Conservation (phyloP, 2,329 filamentous ascomycete species). For the Monilinia fructigena region DNA sequence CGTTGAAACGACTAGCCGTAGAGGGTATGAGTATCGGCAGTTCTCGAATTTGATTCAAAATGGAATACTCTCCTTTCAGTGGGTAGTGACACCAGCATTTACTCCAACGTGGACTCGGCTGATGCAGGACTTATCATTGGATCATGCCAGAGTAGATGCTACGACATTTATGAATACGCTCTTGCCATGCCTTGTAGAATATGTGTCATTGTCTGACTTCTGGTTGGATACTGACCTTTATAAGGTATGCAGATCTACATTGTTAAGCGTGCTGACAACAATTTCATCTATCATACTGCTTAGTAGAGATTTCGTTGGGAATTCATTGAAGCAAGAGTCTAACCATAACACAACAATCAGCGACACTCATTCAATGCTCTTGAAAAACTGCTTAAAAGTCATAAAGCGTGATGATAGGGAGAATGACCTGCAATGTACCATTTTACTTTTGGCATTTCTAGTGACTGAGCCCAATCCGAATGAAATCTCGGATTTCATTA, state of each 20-base stretch:
- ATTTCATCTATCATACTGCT: constrained; percentile 43
- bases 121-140: constrained; percentile 42
- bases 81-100: constrained; percentile 48
- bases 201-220: background rate
- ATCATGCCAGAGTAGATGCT: constrained; percentile 40
- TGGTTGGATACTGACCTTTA: constrained; percentile 1
- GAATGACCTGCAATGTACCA: constrained; percentile 14
- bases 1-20: constrained; percentile 38
- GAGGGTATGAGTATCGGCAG: constrained; percentile 43
- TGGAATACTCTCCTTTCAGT: constrained; percentile 44
- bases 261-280: constrained; percentile 46
- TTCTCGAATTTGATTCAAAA: constrained; percentile 42
- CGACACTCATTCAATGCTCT: constrained; percentile 3
- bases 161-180: constrained; percentile 42
- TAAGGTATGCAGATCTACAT: constrained; percentile 40
- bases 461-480: constrained; percentile 20
- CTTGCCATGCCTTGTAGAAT: constrained; percentile 38
- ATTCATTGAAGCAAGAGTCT: background rate
- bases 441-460: constrained; percentile 33
- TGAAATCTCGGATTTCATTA: constrained; percentile 10
- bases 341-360: background rate
- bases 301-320: constrained; percentile 16
- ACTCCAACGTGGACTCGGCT: constrained; percentile 45
- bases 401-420: constrained; percentile 6
- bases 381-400: constrained; percentile 6